Conservation (phyloP, 306 rosid genomes). For the Cucumis melo region DNA sequence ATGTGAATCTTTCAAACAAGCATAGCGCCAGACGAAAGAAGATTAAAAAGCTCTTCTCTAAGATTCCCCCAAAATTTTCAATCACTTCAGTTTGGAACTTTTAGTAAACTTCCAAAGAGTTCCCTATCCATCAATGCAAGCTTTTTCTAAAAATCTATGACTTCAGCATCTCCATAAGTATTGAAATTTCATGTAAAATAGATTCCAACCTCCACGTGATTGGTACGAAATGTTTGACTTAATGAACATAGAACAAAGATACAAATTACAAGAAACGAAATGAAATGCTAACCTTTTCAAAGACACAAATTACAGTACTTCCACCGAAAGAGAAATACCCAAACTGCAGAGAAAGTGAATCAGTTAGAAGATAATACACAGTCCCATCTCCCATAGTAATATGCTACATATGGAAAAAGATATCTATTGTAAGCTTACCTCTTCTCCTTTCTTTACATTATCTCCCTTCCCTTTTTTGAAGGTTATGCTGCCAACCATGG, state of each 20-base stretch:
- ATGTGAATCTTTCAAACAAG: too few relatives aligned
- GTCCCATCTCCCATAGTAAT: too few relatives aligned
- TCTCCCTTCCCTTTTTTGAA: conserved; percentile 68
- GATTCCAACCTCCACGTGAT: neutral
- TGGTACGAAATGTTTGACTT: neutral
- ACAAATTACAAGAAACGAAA: neutral
- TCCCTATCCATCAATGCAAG: neutral
- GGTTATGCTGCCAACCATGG: conserved; percentile 96
- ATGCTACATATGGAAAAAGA: neutral
- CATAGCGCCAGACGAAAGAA: too few relatives aligned
- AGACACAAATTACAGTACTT: conserved; percentile 88
- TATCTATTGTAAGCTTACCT: conserved; percentile 37
- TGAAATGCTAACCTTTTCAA: conserved; percentile 56
- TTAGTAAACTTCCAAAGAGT: neutral
- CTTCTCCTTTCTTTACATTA: conserved; percentile 80
- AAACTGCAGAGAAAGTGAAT: conserved; percentile 38
- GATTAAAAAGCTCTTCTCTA: too few relatives aligned
- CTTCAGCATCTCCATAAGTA: neutral
- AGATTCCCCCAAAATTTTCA: too few relatives aligned
- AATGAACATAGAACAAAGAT: neutral
- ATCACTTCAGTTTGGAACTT: too few relatives aligned
- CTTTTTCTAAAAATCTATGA: neutral
- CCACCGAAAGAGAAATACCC: conserved; percentile 98
- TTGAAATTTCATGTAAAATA: neutral
- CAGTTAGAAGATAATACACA: conserved; percentile 14